A percentile compares a stretch with the other conserved stretches of the same genome.
phyloP scores from a whole-genome alignment of 2,329 filamentous ascomycete genomes.

The Clarireedia paspali region DNA sequence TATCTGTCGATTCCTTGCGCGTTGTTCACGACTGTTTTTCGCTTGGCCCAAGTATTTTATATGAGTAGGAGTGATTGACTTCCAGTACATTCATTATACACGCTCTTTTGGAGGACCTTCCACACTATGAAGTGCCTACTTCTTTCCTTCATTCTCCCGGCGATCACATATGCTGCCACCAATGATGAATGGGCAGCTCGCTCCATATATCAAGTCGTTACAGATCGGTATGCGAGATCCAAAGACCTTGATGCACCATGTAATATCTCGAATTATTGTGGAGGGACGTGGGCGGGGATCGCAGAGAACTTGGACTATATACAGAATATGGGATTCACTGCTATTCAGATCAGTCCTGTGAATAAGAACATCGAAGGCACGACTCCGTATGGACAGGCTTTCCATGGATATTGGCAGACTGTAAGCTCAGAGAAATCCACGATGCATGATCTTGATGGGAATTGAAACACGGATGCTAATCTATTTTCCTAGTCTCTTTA shows the following conservation, averaged over 20 bases:
- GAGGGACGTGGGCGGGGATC: slow-evolving; percentile 37
- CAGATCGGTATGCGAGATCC: slow-evolving; percentile 35
- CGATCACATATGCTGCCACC: slow-evolving; percentile 1
- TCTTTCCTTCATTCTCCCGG: neutral
- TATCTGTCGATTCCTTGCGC: too few species aligned
- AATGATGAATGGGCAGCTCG: slow-evolving; percentile 4
- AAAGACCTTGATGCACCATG: slow-evolving; percentile 26
- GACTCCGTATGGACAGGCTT: slow-evolving; percentile 14
- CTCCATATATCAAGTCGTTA: slow-evolving; percentile 8
- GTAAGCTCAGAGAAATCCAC: neutral
- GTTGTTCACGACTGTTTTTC: too few species aligned
- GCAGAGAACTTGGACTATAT: slow-evolving; percentile 36
- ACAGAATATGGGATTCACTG: slow-evolving; percentile 18
- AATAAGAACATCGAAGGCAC: slow-evolving; percentile 31
- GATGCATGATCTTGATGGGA: neutral
- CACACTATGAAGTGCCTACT: slow-evolving; percentile 4
- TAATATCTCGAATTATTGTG: slow-evolving; percentile 35
- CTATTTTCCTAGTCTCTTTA: slow-evolving; percentile 36
- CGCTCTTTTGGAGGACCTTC: neutral
- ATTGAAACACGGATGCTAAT: slow-evolving; percentile 25
- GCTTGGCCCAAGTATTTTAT: neutral
- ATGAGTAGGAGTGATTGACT: neutral
- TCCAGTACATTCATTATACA: neutral
- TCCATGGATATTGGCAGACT: slow-evolving; percentile 9
- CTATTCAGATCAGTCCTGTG: slow-evolving; percentile 38